phyloP scores from a whole-genome alignment of 208 protist species.

The Trypanosoma brucei region DNA sequence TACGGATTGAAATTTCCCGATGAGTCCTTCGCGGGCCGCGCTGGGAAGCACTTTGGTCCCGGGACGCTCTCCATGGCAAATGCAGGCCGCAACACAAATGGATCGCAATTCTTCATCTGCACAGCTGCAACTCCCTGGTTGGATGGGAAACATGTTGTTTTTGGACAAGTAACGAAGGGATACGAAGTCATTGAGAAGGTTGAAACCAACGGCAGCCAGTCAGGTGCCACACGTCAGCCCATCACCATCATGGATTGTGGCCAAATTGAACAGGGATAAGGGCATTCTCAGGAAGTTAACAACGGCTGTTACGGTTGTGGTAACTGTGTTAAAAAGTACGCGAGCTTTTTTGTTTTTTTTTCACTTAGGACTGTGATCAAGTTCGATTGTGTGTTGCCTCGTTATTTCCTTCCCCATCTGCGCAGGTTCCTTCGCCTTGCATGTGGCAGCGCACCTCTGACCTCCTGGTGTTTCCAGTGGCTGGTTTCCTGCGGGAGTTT shows the following conservation, averaged over 20 bases:
- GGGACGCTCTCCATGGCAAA: slow-evolving; percentile 79
- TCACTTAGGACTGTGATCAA: too few relatives aligned
- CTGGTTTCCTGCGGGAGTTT: too few relatives aligned
- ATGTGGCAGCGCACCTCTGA: too few relatives aligned
- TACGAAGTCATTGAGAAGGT: slow-evolving; percentile 80
- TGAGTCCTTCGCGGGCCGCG: slow-evolving; percentile 88
- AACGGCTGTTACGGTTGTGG: not conserved
- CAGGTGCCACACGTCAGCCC: slow-evolving; percentile 62
- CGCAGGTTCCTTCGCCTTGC: too few relatives aligned
- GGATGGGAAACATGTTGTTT: slow-evolving; percentile 94
- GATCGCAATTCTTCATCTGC: slow-evolving; percentile 83
- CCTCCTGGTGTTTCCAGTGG: too few relatives aligned
- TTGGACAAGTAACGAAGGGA: slow-evolving; percentile 89
- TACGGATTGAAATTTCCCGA: slow-evolving; percentile 92
- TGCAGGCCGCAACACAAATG: slow-evolving; percentile 75
- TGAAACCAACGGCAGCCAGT: slow-evolving; percentile 66
- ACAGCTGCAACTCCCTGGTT: slow-evolving; percentile 67
- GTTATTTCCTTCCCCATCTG: too few relatives aligned
- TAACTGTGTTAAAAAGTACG: too few relatives aligned
- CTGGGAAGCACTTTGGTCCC: slow-evolving; percentile 72
- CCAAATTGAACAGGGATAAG: slow-evolving; percentile 47
- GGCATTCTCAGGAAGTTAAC: not conserved
- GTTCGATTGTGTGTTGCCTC: too few relatives aligned
- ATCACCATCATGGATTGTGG: slow-evolving; percentile 73
- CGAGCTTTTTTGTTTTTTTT: too few relatives aligned